Evolutionary conservation across 192 early-diverging fungal species (phyloP).

Genomic region (Mortierella hygrophila): DNA sequence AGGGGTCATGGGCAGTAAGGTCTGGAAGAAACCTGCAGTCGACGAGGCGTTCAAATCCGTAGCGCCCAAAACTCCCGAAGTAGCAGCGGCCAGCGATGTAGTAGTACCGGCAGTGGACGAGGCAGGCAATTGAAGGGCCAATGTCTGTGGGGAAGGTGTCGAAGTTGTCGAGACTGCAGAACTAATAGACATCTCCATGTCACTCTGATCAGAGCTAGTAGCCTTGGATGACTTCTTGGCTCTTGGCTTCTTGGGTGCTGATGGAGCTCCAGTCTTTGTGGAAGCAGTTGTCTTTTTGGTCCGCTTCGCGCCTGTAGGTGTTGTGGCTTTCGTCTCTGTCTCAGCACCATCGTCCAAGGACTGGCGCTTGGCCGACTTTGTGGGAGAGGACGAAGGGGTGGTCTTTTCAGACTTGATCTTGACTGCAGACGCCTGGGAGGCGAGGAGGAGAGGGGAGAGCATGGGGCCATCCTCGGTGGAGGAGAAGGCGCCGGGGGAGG

Average conservation of each 20-base stretch:
- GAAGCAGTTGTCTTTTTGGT: slow-evolving; percentile 34
- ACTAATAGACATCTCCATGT: slow-evolving; percentile 48
- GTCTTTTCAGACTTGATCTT: slow-evolving; percentile 49
- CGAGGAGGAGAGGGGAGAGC: slow-evolving; percentile 36
- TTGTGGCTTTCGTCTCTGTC: slow-evolving; percentile 17
- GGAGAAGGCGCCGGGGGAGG: slow-evolving; percentile 42
- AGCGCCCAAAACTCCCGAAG: background rate
- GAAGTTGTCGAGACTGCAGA: slow-evolving; percentile 28
- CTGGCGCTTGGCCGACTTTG: slow-evolving; percentile 43
- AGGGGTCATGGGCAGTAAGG: slow-evolving; percentile 39
- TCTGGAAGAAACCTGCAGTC: slow-evolving; percentile 46
- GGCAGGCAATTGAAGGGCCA: slow-evolving; percentile 28
- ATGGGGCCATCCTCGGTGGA: slow-evolving; percentile 33
- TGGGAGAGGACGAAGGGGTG: background rate
- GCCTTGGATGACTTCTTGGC: slow-evolving; percentile 44
- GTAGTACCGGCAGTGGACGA: background rate
- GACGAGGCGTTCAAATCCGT: slow-evolving; percentile 31
- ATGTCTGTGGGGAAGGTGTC: slow-evolving; percentile 44
- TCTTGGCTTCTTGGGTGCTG: slow-evolving; percentile 47
- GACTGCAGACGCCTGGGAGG: slow-evolving; percentile 11
- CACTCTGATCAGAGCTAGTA: slow-evolving; percentile 44
- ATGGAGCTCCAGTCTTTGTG: slow-evolving; percentile 14
- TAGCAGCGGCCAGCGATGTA: background rate
- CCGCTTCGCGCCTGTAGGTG: slow-evolving; percentile 35
- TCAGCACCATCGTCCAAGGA: slow-evolving; percentile 44